Percentiles rank a stretch among this genome's conserved stretches.
These are phyloP conservation scores for Capronia americana DNA, from an alignment of 2,329 filamentous ascomycete genomes.

Conservation along the genomic window DNA sequence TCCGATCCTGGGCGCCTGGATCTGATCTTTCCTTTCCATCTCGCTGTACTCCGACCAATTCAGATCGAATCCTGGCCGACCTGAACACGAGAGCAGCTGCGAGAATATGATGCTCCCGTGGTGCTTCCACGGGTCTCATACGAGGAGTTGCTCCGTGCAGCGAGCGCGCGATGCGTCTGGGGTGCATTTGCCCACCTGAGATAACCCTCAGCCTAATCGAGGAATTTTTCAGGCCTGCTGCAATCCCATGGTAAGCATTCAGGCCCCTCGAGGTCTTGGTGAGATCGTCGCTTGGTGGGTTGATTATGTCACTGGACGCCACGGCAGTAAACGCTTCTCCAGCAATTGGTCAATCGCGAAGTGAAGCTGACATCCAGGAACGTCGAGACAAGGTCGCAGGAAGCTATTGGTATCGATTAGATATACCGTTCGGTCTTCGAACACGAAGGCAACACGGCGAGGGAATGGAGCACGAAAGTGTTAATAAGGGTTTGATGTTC, in stretches of 20 bases:
- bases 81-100: not conserved
- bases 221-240: not conserved
- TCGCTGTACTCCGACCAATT: no score
- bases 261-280: not conserved
- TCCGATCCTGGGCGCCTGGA: not conserved
- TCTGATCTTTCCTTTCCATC: not conserved
- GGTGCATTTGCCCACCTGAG: not conserved
- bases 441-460: not conserved
- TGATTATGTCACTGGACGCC: not conserved
- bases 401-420: not conserved
- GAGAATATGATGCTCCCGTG: not conserved
- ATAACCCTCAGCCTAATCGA: not conserved
- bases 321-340: not conserved
- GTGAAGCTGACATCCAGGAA: not conserved
- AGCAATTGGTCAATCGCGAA: not conserved
- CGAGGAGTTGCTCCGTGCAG: not conserved
- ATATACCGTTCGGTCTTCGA: not conserved
- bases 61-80: no score
- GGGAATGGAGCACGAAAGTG: not conserved
- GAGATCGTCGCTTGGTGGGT: not conserved
- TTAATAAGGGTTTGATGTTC: not conserved
- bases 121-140: not conserved
- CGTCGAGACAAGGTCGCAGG: not conserved
- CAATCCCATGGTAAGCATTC: not conserved
- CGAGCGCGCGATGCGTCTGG: no score